These are phyloP conservation scores for Lomentospora prolificans DNA, from an alignment of 2,329 filamentous ascomycete genomes.

Conservation along the genomic window DNA sequence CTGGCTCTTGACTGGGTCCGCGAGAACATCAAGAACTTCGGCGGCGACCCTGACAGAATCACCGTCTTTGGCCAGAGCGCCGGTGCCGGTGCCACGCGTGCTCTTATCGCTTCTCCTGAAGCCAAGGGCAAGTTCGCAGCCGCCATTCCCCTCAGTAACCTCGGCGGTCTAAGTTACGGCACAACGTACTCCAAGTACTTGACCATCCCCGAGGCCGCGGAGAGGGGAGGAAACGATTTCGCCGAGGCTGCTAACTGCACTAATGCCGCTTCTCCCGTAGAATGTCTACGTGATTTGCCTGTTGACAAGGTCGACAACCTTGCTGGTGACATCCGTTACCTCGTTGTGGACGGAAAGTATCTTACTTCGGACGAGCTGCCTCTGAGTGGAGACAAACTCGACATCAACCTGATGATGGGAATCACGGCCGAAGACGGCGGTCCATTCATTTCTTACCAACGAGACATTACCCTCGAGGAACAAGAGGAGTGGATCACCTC, in stretches of 20 bases:
- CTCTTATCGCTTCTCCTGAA: constrained; percentile 26
- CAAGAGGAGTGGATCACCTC: constrained; percentile 15
- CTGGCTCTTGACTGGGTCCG: constrained; percentile 66
- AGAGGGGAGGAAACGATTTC: constrained; percentile 37
- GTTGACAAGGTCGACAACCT: constrained; percentile 28
- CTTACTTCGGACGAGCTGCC: constrained; percentile 17
- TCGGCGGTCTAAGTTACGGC: constrained; percentile 39
- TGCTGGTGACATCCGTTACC: constrained; percentile 16
- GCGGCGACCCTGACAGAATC: constrained; percentile 68
- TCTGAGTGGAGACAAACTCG: constrained; percentile 16
- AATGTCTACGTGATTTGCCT: constrained; percentile 40
- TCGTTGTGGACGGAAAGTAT: constrained; percentile 21
- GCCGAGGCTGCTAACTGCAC: constrained; percentile 43
- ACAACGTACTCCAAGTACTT: constrained; percentile 49
- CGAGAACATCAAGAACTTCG: constrained; percentile 68
- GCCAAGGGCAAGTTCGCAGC: constrained; percentile 35
- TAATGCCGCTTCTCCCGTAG: constrained; percentile 32
- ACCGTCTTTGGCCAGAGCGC: constrained; percentile 72
- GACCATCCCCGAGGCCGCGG: constrained; percentile 41
- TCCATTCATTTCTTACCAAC: constrained; percentile 20
- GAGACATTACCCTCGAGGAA: constrained; percentile 14
- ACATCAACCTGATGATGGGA: constrained; percentile 19
- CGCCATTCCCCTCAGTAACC: constrained; percentile 33
- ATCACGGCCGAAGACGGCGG: constrained; percentile 27
- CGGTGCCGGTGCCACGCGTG: constrained; percentile 39